A percentile compares a stretch with the other conserved stretches of the same genome.
Conservation (phyloP, 2,329 filamentous ascomycete species). For the Raffaelea ambrosiae region DNA sequence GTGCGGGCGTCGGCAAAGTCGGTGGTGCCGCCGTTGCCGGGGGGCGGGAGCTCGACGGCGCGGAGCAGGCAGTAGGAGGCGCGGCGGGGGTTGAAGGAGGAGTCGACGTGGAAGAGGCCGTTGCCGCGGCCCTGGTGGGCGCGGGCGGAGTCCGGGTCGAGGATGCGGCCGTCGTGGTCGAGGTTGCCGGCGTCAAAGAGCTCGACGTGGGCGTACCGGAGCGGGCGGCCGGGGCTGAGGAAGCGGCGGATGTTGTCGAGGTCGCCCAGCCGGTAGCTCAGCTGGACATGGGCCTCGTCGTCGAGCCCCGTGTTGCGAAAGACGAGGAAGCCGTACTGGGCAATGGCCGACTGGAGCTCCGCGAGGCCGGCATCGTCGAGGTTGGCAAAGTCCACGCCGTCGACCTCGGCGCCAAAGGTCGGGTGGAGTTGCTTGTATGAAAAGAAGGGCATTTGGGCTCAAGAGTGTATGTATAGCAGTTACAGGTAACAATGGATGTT, state of each 20-base stretch:
- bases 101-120: constrained; percentile 45
- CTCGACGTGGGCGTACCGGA: constrained; percentile 38
- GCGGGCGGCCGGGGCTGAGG: constrained; percentile 32
- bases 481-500: too few relatives aligned
- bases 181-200: constrained; percentile 52
- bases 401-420: constrained; percentile 20
- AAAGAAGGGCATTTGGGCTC: constrained; percentile 4
- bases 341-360: constrained; percentile 23
- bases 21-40: constrained; percentile 40
- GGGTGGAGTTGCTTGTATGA: constrained; percentile 16
- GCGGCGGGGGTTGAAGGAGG: constrained; percentile 45
- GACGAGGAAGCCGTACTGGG: constrained; percentile 13
- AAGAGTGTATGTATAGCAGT: background rate
- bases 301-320: constrained; percentile 29
- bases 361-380: constrained; percentile 22
- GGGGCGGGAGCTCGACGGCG: constrained; percentile 37
- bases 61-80: constrained; percentile 42
- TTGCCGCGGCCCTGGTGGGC: constrained; percentile 36
- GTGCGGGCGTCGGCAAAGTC: constrained; percentile 45
- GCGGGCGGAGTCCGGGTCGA: constrained; percentile 30
- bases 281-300: constrained; percentile 41
- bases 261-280: constrained; percentile 42
- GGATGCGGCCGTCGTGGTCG: constrained; percentile 33
- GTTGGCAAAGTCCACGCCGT: constrained; percentile 22
- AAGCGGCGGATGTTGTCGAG: constrained; percentile 47